Base-by-base conservation (phyloP, 768 basidiomycete genomes). In the Postia placenta region DNA sequence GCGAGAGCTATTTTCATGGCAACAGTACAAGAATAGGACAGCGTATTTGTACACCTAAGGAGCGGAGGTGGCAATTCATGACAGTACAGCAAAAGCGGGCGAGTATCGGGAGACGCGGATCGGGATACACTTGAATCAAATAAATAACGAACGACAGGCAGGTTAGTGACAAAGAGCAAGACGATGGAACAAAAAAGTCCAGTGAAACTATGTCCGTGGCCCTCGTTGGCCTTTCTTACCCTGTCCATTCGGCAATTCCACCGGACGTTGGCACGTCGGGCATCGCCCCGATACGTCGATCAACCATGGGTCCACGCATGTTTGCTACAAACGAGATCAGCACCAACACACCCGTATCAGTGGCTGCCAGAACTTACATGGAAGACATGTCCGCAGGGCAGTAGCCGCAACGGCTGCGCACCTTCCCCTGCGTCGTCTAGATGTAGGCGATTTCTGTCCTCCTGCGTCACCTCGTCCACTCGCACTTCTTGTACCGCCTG, bases 221-320 rank as follows among this genome's bases (percentile, higher is more conserved):
- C 44, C 33, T 24, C 51, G 42, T 42, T 58, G 58, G 4, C 11
- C 27, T 47, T 59, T 59, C 54, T 55, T 55, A 28, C 38, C 20
- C 25, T 52, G 47, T 39, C 52, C 42, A n/a, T n/a, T n/a, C 22
- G 55, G 54, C 66, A 77, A 59, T 49, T 85, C 80, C 12, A 92
- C 88, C 22, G 81, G 70, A 26, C 82, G 70, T 62, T 94, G 90
- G 62, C 92, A 95, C 15, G 85, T 80, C 5, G 92, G 92, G 71
- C 92, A 95, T 26, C 90, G 78, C 4, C 89, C 92, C 24, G 87
- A 90, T 12, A 91, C 83, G 52, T 87, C 83, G 2, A 72, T 81
- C 44, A 95, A 66, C 92, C 92, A 95, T 19, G 90, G 88, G 61
- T 95, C 92, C 37, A 94, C 67, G 63, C 92, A 95, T 20, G 83